Evolutionary conservation across 306 rosid genomes (phyloP).

Genomic region (Prunus persica): Prunus_persica_NCBIv2 NC_034015.1:3560501-3561000

Average conservation of each 20-base stretch:
- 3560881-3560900: not conserved
- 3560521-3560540: not conserved
- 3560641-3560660: not conserved
- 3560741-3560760: not conserved
- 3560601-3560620: not conserved
- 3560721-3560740: not conserved
- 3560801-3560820: not conserved
- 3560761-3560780: not conserved
- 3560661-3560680: not conserved
- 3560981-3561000: not conserved
- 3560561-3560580: not conserved
- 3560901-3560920: not conserved
- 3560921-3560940: not conserved
- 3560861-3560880: not conserved
- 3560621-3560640: not conserved
- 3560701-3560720: not conserved
- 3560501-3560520: not conserved
- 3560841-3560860: not conserved
- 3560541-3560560: not conserved
- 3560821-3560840: not conserved
- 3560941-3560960: not conserved
- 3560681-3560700: not conserved
- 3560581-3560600: not conserved
- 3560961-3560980: not conserved
- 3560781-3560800: not conserved